Evolutionary conservation across 108 stramenopile genomes (phyloP), one percentile per base, ranked within the genome.

Genomic region (Fragilariopsis cylindrus): DNA sequence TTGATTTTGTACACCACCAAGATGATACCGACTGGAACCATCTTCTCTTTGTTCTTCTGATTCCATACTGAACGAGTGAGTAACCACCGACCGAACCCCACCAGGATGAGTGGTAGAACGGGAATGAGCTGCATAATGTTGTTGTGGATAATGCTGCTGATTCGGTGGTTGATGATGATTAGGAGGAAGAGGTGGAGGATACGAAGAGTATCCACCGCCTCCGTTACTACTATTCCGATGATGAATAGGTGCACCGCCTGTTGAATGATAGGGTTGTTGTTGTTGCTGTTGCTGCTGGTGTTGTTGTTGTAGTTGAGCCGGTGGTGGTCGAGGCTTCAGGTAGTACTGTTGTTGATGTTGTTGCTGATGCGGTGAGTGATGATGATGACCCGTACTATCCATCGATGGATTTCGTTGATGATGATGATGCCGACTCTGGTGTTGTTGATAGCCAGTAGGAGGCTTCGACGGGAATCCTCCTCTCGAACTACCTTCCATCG

Each of bases 21-120:
- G 48, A 18, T 18, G 49, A 52, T 68, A 68, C 3, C 67, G 67
- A 68, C 60, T 65, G 11, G 54, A 40, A 63, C 73, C 19, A 53
- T 75, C 82, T 66, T 69, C 78, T 16, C 78, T 56, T 54, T 79
- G 71, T 49, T 82, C 76, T 19, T 79, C 78, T 30, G 30, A 30
- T 9, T 79, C 78, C 44, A 72, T 67, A 49, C 78, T 79, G 67
- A 83, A 83, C 9, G 82, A 83, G 19, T 73, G 70, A 3, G 82
- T 78, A 2, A 83, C 77, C 0, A 83, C 82, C 0, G 79, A 74
- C 57, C 58, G 69, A 47, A 80, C 67, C 43, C 62, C 40, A 40
- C 30, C 30, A 6, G 70, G 70, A 41, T 42, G 78, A n/a, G 40
- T 53, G 13, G 69, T 49, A 15, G 43, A 18, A 50, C 49, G 48